Base-by-base conservation (phyloP, 108 stramenopile species). In the Fragilaria crotonensis region DNA sequence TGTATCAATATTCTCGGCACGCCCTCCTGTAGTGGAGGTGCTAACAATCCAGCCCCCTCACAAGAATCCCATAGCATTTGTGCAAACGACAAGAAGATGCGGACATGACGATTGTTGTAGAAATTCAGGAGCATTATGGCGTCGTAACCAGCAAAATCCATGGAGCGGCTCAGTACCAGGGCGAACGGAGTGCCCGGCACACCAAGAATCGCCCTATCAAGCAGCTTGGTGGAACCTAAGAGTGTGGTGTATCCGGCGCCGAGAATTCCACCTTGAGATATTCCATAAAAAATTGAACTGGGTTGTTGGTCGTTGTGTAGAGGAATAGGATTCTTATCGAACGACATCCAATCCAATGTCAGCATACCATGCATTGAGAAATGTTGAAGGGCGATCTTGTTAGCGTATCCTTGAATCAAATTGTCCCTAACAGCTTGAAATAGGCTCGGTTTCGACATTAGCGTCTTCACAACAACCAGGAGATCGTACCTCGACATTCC, bases 11-110 rank as follows among this genome's bases (percentile, higher is more conserved):
- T 62, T 18, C 60, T 74, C 11, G 76, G 78, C 9, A 64, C 25
- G 0, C 70, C 44, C 33, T 80, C 76, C 14, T 27, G 5, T 0
- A 76, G 26, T 9, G 84, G 66, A 46, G 53, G 52, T 5, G 84
- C 78, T n/a, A 79, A 54, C 22, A 74, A 55, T 25, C 84, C 85
- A 27, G 78, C 50, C 23, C 77, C 85, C 49, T 85, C 85, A 20
- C 66, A 45, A 1, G 77, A 73, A 51, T 90, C 89, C 83, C 83
- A 90, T 0, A 62, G 73, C 82, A 87, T 85, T 63, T 90, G 89
- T 0, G 80, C 48, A 26, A 90, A 33, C 1, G 73, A 54, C 45
- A 87, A 33, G 25, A 84, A 30, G 22, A 90, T 75, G 29, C 85
- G 78, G 19, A 87, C 76, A 50, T 81, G 76, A 19, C 89, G 70